Evolutionary conservation across 1,284 basidiomycete species (phyloP).

Genomic region (Hypsizygus ulmarius): DNA sequence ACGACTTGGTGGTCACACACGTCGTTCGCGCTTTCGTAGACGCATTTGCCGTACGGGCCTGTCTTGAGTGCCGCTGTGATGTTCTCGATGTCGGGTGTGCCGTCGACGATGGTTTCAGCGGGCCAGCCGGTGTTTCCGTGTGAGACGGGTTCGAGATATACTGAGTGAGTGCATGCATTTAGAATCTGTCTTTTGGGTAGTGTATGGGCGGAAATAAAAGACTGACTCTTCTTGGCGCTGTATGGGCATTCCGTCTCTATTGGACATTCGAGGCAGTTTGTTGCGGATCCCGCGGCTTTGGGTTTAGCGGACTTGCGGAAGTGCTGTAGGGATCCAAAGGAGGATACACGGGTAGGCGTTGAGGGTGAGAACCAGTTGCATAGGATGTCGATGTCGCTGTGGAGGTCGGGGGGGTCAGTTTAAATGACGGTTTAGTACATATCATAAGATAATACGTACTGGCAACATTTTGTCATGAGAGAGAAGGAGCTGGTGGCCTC

Average conservation of each 20-base stretch:
- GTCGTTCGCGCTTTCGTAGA: slow-evolving; percentile 80
- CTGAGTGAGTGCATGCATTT: slow-evolving; percentile 36
- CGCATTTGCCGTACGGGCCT: slow-evolving; percentile 79
- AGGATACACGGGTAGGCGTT: slow-evolving; percentile 66
- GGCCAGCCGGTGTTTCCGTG: slow-evolving; percentile 64
- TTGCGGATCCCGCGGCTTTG: slow-evolving; percentile 58
- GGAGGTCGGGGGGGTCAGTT: background rate
- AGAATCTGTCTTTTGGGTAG: background rate
- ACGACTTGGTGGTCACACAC: slow-evolving; percentile 83
- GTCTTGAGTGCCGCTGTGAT: slow-evolving; percentile 59
- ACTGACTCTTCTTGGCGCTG: slow-evolving; percentile 78
- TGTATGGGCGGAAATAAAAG: slow-evolving; percentile 12
- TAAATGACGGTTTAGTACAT: background rate
- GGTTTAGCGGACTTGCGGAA: slow-evolving; percentile 77
- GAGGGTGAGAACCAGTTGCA: slow-evolving; percentile 72
- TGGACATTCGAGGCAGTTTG: slow-evolving; percentile 72
- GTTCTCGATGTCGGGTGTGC: slow-evolving; percentile 76
- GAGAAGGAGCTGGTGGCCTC: slow-evolving; percentile 74
- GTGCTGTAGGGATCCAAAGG: slow-evolving; percentile 81
- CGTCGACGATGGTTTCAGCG: slow-evolving; percentile 66
- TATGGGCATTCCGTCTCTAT: slow-evolving; percentile 74
- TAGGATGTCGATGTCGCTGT: slow-evolving; percentile 76
- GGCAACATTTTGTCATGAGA: slow-evolving; percentile 86
- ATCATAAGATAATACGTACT: slow-evolving; percentile 46
- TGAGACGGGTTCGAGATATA: slow-evolving; percentile 67